Conservation (phyloP, 2,329 filamentous ascomycete species). For the Penicillium sp. region DNA sequence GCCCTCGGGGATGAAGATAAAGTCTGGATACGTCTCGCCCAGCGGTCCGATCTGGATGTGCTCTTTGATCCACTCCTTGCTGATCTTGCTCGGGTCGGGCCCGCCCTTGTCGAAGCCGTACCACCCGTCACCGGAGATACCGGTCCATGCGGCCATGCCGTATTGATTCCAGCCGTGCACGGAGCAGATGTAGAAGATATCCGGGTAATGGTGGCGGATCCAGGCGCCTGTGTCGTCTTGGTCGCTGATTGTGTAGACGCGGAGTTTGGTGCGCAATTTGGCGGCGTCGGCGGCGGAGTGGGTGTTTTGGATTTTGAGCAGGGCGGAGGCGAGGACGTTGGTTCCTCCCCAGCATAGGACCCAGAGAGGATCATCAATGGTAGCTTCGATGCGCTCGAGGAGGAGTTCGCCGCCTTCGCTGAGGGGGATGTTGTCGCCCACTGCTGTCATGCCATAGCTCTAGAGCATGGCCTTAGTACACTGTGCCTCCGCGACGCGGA, state of each 20-base stretch:
- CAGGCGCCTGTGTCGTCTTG: conserved; percentile 61
- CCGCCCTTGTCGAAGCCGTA: conserved; percentile 53
- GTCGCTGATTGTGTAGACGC: conserved; percentile 61
- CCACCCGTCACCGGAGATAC: conserved; percentile 55
- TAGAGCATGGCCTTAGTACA: conserved; percentile 1
- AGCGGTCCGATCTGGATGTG: conserved; percentile 57
- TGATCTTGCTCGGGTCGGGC: conserved; percentile 52
- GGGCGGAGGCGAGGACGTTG: conserved; percentile 55
- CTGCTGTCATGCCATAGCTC: conserved; percentile 40
- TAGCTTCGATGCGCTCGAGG: conserved; percentile 41
- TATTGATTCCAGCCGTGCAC: conserved; percentile 61
- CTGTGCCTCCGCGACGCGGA: not conserved
- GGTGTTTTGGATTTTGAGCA: conserved; percentile 38
- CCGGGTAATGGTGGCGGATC: conserved; percentile 57
- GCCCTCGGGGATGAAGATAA: conserved; percentile 56
- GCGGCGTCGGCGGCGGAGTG: conserved; percentile 33
- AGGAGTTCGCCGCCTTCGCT: conserved; percentile 51
- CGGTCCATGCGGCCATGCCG: conserved; percentile 56
- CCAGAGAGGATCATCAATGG: conserved; percentile 51
- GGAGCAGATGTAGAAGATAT: conserved; percentile 59
- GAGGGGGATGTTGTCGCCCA: conserved; percentile 35
- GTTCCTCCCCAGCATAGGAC: conserved; percentile 57
- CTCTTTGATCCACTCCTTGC: conserved; percentile 54
- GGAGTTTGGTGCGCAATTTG: conserved; percentile 45
- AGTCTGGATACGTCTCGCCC: conserved; percentile 50